A percentile compares a stretch with the other conserved stretches of the same genome.
These are phyloP conservation scores for Calocera viscosa DNA, from an alignment of 768 basidiomycete genomes.

Conservation along the genomic window DNA sequence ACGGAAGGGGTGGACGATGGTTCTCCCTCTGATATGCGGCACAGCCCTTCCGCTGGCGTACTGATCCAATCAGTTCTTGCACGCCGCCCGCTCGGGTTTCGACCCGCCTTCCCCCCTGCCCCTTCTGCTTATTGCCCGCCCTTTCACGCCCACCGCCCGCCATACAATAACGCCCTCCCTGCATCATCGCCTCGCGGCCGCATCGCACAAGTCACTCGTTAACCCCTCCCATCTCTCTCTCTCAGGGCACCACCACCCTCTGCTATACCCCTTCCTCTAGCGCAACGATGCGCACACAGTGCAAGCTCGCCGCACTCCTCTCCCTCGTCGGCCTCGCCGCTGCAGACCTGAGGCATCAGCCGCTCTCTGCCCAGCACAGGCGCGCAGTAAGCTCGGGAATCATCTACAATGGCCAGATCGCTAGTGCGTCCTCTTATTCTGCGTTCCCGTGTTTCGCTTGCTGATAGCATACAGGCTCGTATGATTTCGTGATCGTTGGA, in stretches of 20 bases:
- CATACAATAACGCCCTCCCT: background rate
- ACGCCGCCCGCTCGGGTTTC: no score
- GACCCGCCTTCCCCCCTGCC: no score
- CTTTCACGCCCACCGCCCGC: background rate
- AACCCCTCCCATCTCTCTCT: background rate
- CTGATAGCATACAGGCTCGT: background rate
- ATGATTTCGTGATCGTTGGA: constrained; percentile 26
- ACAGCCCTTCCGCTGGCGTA: no score
- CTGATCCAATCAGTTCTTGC: no score
- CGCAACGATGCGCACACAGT: background rate
- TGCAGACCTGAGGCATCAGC: constrained; percentile 1
- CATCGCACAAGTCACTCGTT: background rate
- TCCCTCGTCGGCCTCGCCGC: background rate
- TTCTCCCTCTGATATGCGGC: no score
- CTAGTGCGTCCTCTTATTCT: background rate
- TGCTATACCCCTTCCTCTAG: background rate
- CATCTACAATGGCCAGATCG: constrained; percentile 1
- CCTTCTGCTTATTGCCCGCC: no score
- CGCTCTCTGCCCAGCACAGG: background rate
- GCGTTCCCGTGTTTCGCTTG: background rate
- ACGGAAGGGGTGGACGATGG: no score
- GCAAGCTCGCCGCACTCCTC: background rate
- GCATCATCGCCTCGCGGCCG: background rate
- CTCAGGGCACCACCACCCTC: background rate
- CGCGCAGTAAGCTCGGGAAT: background rate